Percentiles rank a stretch among this genome's conserved stretches.
Conservation (phyloP, 2,329 filamentous ascomycete species). For the Cordyceps fumosorosea region DNA sequence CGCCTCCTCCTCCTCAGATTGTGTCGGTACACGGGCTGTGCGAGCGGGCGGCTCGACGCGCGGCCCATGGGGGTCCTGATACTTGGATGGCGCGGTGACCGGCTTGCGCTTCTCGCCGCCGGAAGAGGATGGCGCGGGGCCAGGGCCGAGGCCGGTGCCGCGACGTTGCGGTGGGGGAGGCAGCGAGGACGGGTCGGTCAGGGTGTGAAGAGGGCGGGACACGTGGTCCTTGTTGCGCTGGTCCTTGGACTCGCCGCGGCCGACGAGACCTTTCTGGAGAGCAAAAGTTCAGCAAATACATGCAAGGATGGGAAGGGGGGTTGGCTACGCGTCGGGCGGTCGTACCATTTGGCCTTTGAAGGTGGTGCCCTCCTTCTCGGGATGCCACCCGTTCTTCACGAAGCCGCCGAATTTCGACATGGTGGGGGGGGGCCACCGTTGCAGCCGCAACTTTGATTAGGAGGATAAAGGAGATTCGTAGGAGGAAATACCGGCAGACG, state of each 20-base stretch:
- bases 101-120: constrained; percentile 20
- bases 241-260: constrained; percentile 31
- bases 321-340: constrained; percentile 2
- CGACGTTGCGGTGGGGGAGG: constrained; percentile 69
- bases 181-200: constrained; percentile 73
- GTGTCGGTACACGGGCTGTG: constrained; percentile 2
- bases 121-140: constrained; percentile 18
- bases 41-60: constrained; percentile 15
- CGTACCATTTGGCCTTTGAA: constrained; percentile 43
- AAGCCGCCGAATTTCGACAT: constrained; percentile 40
- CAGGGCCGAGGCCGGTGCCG: constrained; percentile 26
- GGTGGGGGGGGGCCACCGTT: constrained; percentile 17
- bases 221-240: constrained; percentile 28
- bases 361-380: constrained; percentile 36
- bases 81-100: constrained; percentile 27
- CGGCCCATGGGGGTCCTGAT: constrained; percentile 24
- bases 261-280: constrained; percentile 40
- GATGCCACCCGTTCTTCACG: constrained; percentile 47
- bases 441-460: background rate
- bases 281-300: background rate
- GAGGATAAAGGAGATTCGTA: background rate
- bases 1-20: background rate
- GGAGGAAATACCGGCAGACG: background rate
- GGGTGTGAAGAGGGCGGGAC: constrained; percentile 56
- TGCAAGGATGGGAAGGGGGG: background rate